These are phyloP conservation scores for Leccinum longicurvipes DNA, from an alignment of 768 basidiomycete species.

Conservation along the genomic window DNA sequence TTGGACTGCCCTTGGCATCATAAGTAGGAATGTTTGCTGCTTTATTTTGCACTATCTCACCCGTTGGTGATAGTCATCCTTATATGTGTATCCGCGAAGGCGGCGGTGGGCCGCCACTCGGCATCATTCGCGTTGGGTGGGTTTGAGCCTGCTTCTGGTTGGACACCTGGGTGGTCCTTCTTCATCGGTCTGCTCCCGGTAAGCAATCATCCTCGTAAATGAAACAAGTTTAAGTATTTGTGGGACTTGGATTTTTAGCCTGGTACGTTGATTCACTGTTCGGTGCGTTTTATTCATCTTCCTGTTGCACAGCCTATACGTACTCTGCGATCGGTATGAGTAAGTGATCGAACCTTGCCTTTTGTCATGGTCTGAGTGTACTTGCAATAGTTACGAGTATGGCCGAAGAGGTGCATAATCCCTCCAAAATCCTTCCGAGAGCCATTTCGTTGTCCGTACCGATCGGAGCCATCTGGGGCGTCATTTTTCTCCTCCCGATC, in stretches of 20 bases:
- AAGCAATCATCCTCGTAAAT: conserved; percentile 12
- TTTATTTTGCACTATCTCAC: conserved; percentile 8
- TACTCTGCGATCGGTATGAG: conserved; percentile 64
- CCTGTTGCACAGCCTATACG: conserved; percentile 44
- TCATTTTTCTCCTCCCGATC: conserved; percentile 59
- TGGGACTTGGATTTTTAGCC: conserved; percentile 18
- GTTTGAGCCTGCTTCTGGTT: conserved; percentile 65
- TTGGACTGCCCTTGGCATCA: conserved; percentile 60
- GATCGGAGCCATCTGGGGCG: conserved; percentile 47
- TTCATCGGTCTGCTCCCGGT: conserved; percentile 63
- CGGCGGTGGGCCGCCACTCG: conserved; percentile 50
- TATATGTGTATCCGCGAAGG: conserved; percentile 54
- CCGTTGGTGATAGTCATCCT: conserved; percentile 44
- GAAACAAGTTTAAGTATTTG: background rate
- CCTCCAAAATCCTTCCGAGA: conserved; percentile 49
- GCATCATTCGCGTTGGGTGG: conserved; percentile 54
- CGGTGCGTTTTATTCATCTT: background rate
- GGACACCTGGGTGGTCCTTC: conserved; percentile 66
- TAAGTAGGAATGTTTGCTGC: conserved; percentile 32
- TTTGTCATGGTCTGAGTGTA: background rate
- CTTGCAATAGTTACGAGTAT: conserved; percentile 50
- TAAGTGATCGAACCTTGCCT: conserved; percentile 21
- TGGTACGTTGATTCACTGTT: conserved; percentile 14
- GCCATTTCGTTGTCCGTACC: conserved; percentile 55
- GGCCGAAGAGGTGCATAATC: conserved; percentile 66